phyloP scores from a whole-genome alignment of 192 early-diverging fungal species.

The Coemansia sp. region DNA sequence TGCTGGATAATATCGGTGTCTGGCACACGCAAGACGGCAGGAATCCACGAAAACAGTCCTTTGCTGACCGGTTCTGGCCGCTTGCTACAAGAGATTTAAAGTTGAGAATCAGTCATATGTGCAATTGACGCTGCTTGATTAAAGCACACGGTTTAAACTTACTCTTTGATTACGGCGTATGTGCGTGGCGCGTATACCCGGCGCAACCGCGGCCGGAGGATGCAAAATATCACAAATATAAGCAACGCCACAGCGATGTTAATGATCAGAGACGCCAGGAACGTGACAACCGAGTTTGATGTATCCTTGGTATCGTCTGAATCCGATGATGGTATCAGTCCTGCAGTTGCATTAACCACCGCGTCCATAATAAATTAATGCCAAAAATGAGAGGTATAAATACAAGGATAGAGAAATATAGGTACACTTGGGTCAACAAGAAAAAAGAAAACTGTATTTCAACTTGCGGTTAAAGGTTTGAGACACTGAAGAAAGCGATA shows the following conservation, averaged over 20 bases:
- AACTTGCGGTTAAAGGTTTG: too few species aligned
- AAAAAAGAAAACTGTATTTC: neutral
- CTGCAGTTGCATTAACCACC: neutral
- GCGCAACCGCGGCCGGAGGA: constrained; percentile 64
- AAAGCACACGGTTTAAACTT: neutral
- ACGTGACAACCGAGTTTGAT: constrained; percentile 61
- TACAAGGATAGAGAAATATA: too few species aligned
- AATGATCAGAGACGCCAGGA: constrained; percentile 68
- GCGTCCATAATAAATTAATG: neutral
- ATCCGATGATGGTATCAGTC: neutral
- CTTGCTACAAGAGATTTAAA: constrained; percentile 18
- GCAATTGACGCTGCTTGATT: neutral
- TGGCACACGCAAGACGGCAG: constrained; percentile 52
- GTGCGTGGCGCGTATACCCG: constrained; percentile 73
- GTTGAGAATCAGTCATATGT: neutral
- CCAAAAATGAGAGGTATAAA: too few species aligned
- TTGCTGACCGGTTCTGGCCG: constrained; percentile 56
- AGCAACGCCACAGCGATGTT: constrained; percentile 58
- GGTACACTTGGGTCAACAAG: neutral
- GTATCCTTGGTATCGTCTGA: constrained; percentile 2
- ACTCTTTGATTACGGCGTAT: constrained; percentile 58
- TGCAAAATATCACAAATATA: constrained; percentile 61
- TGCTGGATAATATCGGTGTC: constrained; percentile 59
- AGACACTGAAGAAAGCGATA: too few species aligned
- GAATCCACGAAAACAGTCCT: constrained; percentile 63